phyloP scores from a whole-genome alignment of 2,329 filamentous ascomycete species.

The Penicillium nordicum region DNA sequence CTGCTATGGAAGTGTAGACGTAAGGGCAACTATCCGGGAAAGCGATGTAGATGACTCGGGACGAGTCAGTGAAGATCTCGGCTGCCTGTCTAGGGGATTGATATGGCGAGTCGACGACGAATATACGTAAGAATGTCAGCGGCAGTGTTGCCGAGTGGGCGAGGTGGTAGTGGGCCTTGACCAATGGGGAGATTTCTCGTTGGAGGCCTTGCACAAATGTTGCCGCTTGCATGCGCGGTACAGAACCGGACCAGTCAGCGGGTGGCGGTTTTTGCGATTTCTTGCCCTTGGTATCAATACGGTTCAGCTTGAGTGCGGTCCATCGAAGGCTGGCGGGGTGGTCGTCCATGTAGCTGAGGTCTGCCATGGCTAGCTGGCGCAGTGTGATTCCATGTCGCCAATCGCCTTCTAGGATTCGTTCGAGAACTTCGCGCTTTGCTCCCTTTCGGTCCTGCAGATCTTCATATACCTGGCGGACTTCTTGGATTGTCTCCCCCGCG shows the following conservation, averaged over 20 bases:
- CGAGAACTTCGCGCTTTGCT: conserved; percentile 53
- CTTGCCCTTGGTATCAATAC: conserved; percentile 19
- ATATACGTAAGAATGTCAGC: conserved; percentile 71
- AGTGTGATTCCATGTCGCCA: conserved; percentile 55
- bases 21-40: conserved; percentile 78
- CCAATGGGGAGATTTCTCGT: conserved; percentile 68
- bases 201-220: conserved; percentile 77
- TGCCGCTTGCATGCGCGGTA: conserved; percentile 73
- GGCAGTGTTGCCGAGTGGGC: conserved; percentile 64
- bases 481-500: conserved; percentile 61
- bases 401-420: conserved; percentile 56
- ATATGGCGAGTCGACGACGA: conserved; percentile 78
- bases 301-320: conserved; percentile 51
- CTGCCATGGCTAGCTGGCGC: conserved; percentile 54
- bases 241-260: conserved; percentile 36
- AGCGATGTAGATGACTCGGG: conserved; percentile 72
- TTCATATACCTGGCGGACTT: conserved; percentile 63
- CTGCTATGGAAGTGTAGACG: conserved; percentile 61
- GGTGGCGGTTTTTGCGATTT: conserved; percentile 20
- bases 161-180: conserved; percentile 81
- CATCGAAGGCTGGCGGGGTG: conserved; percentile 52
- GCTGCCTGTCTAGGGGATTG: conserved; percentile 49
- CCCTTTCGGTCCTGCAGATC: conserved; percentile 56
- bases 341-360: conserved; percentile 53
- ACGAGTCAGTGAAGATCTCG: conserved; percentile 54